Conservation (phyloP, 2,329 filamentous ascomycete species). For the Nemania sp. region DNA sequence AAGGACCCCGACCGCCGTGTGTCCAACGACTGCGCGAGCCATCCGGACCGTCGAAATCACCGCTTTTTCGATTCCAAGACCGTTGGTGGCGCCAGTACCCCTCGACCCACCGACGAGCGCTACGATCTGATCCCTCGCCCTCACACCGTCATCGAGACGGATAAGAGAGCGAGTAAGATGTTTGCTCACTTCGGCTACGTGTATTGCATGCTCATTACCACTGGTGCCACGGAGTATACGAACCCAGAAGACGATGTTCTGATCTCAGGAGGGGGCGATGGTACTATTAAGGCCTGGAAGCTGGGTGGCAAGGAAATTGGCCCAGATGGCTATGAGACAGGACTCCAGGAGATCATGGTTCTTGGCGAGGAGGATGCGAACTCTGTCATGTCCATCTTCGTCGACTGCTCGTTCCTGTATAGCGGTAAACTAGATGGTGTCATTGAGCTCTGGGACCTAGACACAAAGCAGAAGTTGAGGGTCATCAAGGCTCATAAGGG, state of each 20-base stretch:
- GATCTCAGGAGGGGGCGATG: constrained; percentile 90
- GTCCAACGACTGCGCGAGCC: constrained; percentile 65
- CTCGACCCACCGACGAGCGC: constrained; percentile 67
- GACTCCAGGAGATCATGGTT: constrained; percentile 71
- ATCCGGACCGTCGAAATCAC: constrained; percentile 78
- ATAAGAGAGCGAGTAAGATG: constrained; percentile 76
- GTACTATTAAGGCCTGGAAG: constrained; percentile 92
- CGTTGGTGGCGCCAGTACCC: constrained; percentile 79
- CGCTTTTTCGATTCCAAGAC: constrained; percentile 92
- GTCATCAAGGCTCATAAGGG: constrained; percentile 80
- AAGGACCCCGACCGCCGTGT: constrained; percentile 65
- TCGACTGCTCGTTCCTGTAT: constrained; percentile 92
- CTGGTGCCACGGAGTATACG: constrained; percentile 68
- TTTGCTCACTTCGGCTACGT: constrained; percentile 97
- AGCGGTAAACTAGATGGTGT: constrained; percentile 85
- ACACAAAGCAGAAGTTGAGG: constrained; percentile 87
- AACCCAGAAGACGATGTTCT: constrained; percentile 78
- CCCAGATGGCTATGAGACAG: constrained; percentile 59
- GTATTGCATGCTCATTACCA: constrained; percentile 90
- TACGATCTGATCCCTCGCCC: constrained; percentile 59
- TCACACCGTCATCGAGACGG: constrained; percentile 73
- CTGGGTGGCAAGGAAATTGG: constrained; percentile 55
- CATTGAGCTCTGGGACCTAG: constrained; percentile 95
- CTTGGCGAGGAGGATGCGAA: constrained; percentile 65
- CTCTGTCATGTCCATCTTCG: constrained; percentile 75